Evolutionary conservation across 2,329 filamentous ascomycete genomes (phyloP).

Genomic region (Colletotrichum sp.): DNA sequence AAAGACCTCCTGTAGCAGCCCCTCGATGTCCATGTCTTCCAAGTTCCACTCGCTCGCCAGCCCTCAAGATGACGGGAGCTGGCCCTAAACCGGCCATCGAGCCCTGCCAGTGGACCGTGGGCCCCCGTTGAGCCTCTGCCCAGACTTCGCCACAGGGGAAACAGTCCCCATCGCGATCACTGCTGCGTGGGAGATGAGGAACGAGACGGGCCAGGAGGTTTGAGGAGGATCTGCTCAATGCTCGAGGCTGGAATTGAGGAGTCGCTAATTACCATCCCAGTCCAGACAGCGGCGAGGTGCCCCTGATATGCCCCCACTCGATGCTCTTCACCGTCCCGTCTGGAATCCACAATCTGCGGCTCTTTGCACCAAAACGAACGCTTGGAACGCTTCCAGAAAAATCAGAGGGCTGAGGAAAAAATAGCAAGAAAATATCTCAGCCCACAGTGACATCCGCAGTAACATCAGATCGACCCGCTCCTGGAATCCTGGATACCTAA

Average conservation of each 20-base stretch:
- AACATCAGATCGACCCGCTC: background rate
- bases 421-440: background rate
- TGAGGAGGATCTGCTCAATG: background rate
- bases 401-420: background rate
- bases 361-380: background rate
- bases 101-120: constrained; percentile 7
- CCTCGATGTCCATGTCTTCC: background rate
- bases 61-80: background rate
- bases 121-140: background rate
- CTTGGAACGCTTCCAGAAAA: constrained; percentile 3
- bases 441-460: background rate
- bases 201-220: background rate
- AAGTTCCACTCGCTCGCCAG: background rate
- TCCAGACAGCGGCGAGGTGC: background rate
- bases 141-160: constrained; percentile 5
- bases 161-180: background rate
- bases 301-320: background rate
- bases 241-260: background rate
- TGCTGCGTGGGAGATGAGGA: background rate
- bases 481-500: background rate
- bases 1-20: background rate
- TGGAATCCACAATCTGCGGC: background rate
- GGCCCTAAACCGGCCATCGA: background rate
- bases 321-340: background rate
- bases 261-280: background rate